These are phyloP conservation scores for Spinellus fusiger DNA, from an alignment of 192 early-diverging fungal genomes.

Conservation along the genomic window DNA sequence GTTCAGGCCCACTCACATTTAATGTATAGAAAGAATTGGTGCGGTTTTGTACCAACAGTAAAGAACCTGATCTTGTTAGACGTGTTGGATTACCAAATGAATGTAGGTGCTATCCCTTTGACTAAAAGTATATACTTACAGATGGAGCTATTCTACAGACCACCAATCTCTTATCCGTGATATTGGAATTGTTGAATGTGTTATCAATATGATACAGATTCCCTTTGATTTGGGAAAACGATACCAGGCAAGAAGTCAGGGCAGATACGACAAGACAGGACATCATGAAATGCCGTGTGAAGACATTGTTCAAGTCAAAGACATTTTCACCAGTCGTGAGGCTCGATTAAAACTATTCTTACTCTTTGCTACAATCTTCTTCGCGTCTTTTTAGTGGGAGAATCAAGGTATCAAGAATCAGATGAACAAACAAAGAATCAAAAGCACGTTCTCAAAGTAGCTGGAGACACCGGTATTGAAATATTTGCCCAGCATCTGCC, in stretches of 20 bases:
- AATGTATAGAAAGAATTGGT: slow-evolving; percentile 2
- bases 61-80: slow-evolving; percentile 3
- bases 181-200: slow-evolving; percentile 17
- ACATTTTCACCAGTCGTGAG: background rate
- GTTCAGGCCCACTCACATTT: background rate
- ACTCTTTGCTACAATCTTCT: slow-evolving; percentile 14
- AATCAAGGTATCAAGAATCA: slow-evolving; percentile 6
- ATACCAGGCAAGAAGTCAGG: background rate
- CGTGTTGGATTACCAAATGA: slow-evolving; percentile 11
- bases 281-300: background rate
- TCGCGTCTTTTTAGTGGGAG: slow-evolving; percentile 12
- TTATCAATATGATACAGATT: slow-evolving; percentile 13
- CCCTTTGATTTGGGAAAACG: slow-evolving; percentile 14
- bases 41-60: slow-evolving; percentile 17
- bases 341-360: slow-evolving; percentile 8
- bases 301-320: background rate
- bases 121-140: background rate
- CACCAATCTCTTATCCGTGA: slow-evolving; percentile 16
- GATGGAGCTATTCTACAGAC: background rate
- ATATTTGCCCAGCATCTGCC: slow-evolving; percentile 9
- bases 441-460: background rate
- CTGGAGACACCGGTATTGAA: slow-evolving; percentile 11
- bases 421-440: slow-evolving; percentile 4
- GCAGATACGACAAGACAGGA: background rate
- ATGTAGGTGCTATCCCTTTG: slow-evolving; percentile 3